These are phyloP conservation scores for Hypericum perforatum DNA, from an alignment of 345 rosid species.

Conservation along the genomic window DNA sequence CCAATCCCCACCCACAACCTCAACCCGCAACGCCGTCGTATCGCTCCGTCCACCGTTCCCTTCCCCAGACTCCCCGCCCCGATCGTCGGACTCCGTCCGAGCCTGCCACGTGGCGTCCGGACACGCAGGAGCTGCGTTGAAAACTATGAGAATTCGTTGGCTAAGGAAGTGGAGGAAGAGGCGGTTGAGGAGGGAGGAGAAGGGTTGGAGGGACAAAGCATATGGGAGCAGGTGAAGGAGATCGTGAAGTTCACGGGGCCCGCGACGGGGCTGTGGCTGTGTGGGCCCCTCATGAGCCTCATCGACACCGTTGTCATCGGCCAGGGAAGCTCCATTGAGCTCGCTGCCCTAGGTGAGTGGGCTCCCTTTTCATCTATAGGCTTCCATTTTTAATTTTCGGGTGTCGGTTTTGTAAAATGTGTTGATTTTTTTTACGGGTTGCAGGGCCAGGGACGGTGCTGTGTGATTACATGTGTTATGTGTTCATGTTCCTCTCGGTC, in stretches of 20 bases:
- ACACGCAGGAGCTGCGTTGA: no score
- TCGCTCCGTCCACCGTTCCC: no score
- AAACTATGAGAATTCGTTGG: no score
- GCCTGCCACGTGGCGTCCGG: no score
- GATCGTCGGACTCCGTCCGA: no score
- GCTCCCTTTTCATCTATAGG: not conserved
- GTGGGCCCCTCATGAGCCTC: slow-evolving; percentile 8
- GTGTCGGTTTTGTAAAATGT: not conserved
- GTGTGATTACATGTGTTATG: slow-evolving; percentile 41
- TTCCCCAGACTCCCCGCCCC: no score
- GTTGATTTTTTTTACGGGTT: not conserved
- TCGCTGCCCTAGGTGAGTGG: slow-evolving; percentile 5
- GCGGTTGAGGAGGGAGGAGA: not conserved
- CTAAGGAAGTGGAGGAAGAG: not conserved
- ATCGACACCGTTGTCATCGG: slow-evolving; percentile 8
- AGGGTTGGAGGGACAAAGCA: slow-evolving; percentile 6
- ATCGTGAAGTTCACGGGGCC: slow-evolving; percentile 6
- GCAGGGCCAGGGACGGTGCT: slow-evolving; percentile 48
- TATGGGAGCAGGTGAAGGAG: slow-evolving; percentile 8
- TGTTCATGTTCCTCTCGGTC: slow-evolving; percentile 52
- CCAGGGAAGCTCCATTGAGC: slow-evolving; percentile 10
- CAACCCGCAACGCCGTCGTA: no score
- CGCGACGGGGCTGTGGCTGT: slow-evolving; percentile 7
- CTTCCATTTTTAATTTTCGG: not conserved
- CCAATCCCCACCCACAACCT: no score